Conservation (phyloP, 208 protist species). For the Crithidia acanthocephali region DNA sequence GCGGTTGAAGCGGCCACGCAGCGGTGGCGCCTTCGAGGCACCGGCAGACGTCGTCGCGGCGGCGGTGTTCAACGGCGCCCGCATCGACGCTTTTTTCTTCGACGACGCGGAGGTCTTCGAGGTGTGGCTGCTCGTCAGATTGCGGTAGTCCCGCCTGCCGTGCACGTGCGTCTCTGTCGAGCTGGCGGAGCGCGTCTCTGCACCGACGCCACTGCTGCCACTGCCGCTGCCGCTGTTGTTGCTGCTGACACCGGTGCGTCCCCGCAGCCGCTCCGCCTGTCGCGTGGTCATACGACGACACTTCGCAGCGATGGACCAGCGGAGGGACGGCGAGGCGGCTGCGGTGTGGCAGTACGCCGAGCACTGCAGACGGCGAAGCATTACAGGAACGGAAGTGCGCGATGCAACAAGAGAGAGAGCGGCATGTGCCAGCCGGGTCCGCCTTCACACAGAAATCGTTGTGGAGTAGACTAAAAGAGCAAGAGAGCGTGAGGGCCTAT, state of each 20-base stretch:
- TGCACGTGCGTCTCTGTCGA: neutral
- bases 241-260: neutral
- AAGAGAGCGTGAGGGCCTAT: too few species aligned
- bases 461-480: too few species aligned
- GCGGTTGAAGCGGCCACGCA: conserved; percentile 79
- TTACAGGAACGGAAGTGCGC: too few species aligned
- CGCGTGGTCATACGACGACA: conserved; percentile 11
- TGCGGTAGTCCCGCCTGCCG: neutral
- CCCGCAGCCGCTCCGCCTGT: conserved; percentile 27
- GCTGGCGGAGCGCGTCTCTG: too few species aligned
- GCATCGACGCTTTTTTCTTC: neutral
- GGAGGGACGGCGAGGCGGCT: neutral
- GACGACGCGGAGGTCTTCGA: neutral
- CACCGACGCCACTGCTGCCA: neutral
- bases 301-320: neutral
- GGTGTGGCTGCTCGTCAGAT: neutral
- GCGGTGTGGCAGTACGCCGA: neutral
- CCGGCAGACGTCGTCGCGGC: neutral
- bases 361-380: neutral
- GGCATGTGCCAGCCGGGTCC: too few species aligned
- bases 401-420: too few species aligned
- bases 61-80: neutral
- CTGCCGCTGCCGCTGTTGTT: neutral
- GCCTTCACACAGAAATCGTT: too few species aligned
- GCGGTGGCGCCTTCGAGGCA: conserved; percentile 31